Percentiles rank a stretch among this genome's conserved stretches.
phyloP scores from a whole-genome alignment of 176 grass and related monocot genomes.

The Ensete glaucum region DNA sequence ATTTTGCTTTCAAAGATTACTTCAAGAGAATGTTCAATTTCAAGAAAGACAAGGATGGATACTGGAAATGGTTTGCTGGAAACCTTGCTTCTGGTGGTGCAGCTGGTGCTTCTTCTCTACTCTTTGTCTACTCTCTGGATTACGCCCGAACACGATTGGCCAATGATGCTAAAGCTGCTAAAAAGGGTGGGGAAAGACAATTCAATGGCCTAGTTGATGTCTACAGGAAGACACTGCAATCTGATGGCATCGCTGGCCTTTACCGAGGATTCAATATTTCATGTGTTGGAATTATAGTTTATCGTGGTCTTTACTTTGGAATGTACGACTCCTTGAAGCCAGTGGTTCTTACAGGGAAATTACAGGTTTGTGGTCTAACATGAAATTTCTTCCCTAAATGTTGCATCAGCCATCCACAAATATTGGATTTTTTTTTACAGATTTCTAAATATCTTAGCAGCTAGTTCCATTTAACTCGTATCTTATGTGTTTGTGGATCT shows the following conservation, averaged over 20 bases:
- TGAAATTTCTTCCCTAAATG: too few relatives aligned
- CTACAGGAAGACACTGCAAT: constrained; percentile 9
- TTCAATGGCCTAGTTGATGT: constrained; percentile 13
- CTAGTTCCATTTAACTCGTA: too few relatives aligned
- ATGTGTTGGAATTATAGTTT: constrained; percentile 16
- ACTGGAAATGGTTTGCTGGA: constrained; percentile 16
- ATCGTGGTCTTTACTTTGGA: constrained; percentile 12
- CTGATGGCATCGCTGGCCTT: constrained; percentile 14
- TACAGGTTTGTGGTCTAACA: not conserved
- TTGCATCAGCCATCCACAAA: too few relatives aligned
- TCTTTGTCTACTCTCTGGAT: constrained; percentile 15
- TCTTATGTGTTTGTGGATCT: too few relatives aligned
- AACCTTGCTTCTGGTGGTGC: constrained; percentile 19
- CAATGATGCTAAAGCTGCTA: constrained; percentile 9
- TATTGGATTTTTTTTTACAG: too few relatives aligned
- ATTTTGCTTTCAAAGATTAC: constrained; percentile 18
- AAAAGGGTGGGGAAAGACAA: constrained; percentile 12
- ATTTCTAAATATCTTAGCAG: too few relatives aligned
- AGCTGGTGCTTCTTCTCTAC: constrained; percentile 16
- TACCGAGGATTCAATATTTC: constrained; percentile 18
- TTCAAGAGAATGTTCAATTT: constrained; percentile 21
- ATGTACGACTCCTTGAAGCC: constrained; percentile 12
- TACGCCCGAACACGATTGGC: constrained; percentile 14
- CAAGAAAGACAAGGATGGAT: constrained; percentile 15
- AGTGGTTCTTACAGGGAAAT: not conserved